Percentiles rank a stretch among this genome's conserved stretches.
Conservation (phyloP, 2,329 filamentous ascomycete species). For the Scedosporium minutisporum region DNA sequence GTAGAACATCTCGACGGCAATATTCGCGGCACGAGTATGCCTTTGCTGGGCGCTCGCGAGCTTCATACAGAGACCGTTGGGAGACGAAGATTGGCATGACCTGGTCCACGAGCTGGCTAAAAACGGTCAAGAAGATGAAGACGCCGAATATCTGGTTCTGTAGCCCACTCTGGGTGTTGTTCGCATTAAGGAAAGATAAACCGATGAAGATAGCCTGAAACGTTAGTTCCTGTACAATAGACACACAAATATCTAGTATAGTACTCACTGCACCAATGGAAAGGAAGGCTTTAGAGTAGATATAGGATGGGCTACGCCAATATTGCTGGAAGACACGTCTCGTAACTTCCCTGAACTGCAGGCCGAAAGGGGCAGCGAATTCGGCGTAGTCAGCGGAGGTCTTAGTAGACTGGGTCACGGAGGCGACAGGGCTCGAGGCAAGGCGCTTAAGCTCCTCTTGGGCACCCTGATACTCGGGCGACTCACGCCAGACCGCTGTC, state of each 20-base stretch:
- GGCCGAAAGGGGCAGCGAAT: conserved; percentile 20
- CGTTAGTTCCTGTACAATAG: not conserved
- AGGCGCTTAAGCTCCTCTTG: conserved; percentile 15
- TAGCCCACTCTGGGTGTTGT: conserved; percentile 52
- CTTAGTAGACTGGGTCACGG: not conserved
- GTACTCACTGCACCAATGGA: conserved; percentile 9
- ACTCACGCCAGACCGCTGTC: conserved; percentile 33
- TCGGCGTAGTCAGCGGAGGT: conserved; percentile 18
- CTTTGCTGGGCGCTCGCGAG: conserved; percentile 57
- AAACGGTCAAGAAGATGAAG: conserved; percentile 63
- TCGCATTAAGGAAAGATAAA: conserved; percentile 54
- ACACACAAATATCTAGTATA: not conserved
- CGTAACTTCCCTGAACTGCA: conserved; percentile 22
- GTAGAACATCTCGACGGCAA: conserved; percentile 56
- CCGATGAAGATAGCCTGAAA: conserved; percentile 53
- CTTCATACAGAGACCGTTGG: conserved; percentile 61
- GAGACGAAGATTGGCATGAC: conserved; percentile 63
- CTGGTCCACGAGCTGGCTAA: conserved; percentile 54
- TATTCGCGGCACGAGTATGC: conserved; percentile 57
- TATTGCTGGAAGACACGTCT: conserved; percentile 25
- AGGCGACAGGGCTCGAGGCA: conserved; percentile 14
- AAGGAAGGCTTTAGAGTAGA: conserved; percentile 43
- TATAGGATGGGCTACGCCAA: conserved; percentile 43
- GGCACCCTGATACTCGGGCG: conserved; percentile 25
- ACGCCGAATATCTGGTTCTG: conserved; percentile 64